Conservation (phyloP, 2,329 filamentous ascomycete genomes). For the Ophiostoma fasciatum region DNA sequence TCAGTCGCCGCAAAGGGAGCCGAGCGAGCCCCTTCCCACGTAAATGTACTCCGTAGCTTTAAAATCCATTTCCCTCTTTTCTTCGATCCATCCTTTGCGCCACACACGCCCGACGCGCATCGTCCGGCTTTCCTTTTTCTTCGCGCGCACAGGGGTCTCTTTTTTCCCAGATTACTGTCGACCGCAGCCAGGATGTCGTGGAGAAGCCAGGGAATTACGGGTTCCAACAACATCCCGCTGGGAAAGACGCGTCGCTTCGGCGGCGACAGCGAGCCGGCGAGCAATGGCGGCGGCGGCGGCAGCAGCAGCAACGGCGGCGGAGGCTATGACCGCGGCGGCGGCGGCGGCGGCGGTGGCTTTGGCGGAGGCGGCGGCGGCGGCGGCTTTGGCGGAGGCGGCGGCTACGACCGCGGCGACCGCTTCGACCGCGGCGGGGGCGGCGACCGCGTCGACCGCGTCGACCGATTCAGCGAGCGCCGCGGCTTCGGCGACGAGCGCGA, state of each 20-base stretch:
- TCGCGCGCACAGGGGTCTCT: no score
- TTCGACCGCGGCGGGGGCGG: constrained; percentile 21
- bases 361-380: neutral
- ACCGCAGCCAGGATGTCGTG: constrained; percentile 37
- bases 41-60: no score
- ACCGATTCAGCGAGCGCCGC: no score
- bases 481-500: constrained; percentile 30
- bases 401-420: neutral
- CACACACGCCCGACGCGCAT: no score
- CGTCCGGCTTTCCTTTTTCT: no score
- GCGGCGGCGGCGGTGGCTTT: constrained; percentile 1
- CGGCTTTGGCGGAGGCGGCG: constrained; percentile 13
- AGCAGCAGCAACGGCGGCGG: constrained; percentile 29
- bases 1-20: no score
- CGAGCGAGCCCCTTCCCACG: no score
- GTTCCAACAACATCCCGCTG: constrained; percentile 94
- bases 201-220: constrained; percentile 74
- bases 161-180: neutral
- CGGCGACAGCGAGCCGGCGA: constrained; percentile 28
- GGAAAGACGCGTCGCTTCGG: constrained; percentile 72
- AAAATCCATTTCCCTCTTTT: no score
- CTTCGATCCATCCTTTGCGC: no score
- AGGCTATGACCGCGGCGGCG: neutral
- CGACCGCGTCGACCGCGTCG: constrained; percentile 16
- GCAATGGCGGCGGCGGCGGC: constrained; percentile 9